phyloP scores from a whole-genome alignment of 345 rosid species.

The Acer yangbiense region DNA sequence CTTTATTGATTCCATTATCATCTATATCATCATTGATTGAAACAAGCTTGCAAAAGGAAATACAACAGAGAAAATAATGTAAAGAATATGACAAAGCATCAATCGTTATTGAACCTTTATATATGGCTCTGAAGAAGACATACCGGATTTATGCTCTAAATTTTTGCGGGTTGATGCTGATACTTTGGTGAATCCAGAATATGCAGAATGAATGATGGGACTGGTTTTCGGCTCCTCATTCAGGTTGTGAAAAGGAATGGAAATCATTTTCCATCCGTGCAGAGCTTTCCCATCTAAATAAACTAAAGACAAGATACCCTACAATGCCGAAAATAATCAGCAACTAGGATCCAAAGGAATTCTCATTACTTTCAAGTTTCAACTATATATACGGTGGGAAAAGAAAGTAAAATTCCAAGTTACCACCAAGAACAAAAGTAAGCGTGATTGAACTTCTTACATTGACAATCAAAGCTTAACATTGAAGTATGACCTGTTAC shows the following conservation, averaged over 20 bases:
- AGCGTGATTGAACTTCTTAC: neutral
- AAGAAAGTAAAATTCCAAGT: neutral
- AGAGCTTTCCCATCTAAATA: conserved; percentile 61
- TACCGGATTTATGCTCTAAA: conserved; percentile 39
- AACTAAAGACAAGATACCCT: conserved; percentile 86
- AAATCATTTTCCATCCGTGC: conserved; percentile 77
- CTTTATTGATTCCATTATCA: neutral
- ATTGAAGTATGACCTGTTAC: too few relatives aligned
- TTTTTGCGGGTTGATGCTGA: conserved; percentile 27
- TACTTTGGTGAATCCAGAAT: conserved; percentile 26
- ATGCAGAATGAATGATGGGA: conserved; percentile 35
- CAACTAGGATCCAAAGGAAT: conserved; percentile 7
- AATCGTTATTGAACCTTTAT: neutral
- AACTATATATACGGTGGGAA: neutral
- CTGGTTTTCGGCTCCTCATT: conserved; percentile 51
- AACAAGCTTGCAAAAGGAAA: neutral
- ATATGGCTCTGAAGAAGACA: conserved; percentile 21
- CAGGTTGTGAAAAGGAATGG: conserved; percentile 70
- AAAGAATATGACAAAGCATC: neutral
- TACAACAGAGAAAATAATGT: neutral
- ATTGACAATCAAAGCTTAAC: neutral
- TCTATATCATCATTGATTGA: neutral
- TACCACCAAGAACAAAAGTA: neutral
- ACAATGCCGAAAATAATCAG: conserved; percentile 16
- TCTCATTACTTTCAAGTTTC: neutral